phyloP scores from a whole-genome alignment of 1,284 basidiomycete genomes.

The Cryptococcus jaspeensis region DNA sequence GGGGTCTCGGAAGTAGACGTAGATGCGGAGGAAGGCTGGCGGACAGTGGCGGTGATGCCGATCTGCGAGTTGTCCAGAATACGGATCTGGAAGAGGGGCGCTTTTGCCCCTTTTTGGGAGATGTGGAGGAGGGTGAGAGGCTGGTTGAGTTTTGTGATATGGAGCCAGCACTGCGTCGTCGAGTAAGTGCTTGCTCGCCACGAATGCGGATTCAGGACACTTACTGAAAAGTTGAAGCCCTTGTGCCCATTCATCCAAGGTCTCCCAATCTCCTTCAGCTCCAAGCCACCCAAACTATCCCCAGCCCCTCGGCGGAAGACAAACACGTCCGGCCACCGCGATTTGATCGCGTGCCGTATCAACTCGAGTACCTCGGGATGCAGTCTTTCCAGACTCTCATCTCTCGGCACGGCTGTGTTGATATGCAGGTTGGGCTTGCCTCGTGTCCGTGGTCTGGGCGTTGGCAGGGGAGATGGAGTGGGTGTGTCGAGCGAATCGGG shows the following conservation, averaged over 20 bases:
- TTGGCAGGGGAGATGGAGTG: neutral
- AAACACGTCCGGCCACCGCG: constrained; percentile 43
- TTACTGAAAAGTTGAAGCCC: constrained; percentile 48
- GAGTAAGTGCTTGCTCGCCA: neutral
- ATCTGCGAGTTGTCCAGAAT: constrained; percentile 51
- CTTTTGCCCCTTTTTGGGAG: constrained; percentile 29
- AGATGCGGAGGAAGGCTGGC: constrained; percentile 1
- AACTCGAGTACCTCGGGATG: constrained; percentile 44
- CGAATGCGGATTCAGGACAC: constrained; percentile 10
- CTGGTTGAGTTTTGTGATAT: constrained; percentile 43
- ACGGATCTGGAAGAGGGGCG: constrained; percentile 40
- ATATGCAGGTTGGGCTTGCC: constrained; percentile 16
- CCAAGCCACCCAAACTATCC: constrained; percentile 35
- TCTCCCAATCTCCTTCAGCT: constrained; percentile 36
- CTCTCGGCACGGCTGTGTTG: constrained; percentile 10
- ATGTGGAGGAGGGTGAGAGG: constrained; percentile 44
- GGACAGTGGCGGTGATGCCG: constrained; percentile 31
- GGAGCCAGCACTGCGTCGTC: constrained; percentile 37
- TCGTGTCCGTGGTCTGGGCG: constrained; percentile 4
- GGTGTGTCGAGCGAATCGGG: constrained; percentile 5
- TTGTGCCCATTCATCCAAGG: constrained; percentile 40
- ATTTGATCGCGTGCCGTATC: constrained; percentile 39
- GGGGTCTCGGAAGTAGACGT: constrained; percentile 11
- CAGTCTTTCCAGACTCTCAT: constrained; percentile 28
- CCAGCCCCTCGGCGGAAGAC: constrained; percentile 31